phyloP scores from a whole-genome alignment of 805 yeast genomes.

The Yamadazyma laniorum region DNA sequence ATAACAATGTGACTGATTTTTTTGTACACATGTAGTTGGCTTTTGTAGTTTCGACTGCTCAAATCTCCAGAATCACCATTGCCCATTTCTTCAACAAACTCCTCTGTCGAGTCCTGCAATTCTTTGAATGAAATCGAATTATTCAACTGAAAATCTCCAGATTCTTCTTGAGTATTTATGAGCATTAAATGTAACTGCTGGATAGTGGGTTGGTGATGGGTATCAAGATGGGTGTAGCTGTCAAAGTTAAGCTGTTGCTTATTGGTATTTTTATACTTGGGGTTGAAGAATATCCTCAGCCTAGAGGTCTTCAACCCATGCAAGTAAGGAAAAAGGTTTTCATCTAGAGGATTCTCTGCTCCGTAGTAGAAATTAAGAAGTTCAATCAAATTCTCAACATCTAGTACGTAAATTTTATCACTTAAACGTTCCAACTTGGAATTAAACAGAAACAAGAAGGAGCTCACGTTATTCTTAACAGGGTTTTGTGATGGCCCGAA shows the following conservation, averaged over 20 bases:
- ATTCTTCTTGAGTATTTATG: constrained; percentile 12
- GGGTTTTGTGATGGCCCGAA: not conserved
- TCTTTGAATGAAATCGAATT: constrained; percentile 20
- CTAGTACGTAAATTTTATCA: constrained; percentile 5
- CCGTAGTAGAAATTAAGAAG: constrained; percentile 20
- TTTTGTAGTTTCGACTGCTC: constrained; percentile 30
- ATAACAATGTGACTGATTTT: constrained; percentile 31
- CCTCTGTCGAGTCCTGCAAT: constrained; percentile 10
- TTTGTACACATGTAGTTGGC: constrained; percentile 31
- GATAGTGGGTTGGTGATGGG: constrained; percentile 5
- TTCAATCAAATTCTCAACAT: constrained; percentile 13
- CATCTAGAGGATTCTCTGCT: constrained; percentile 8
- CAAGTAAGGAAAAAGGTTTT: constrained; percentile 31
- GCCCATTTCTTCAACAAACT: not conserved
- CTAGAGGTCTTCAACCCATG: constrained; percentile 28
- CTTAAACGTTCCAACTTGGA: constrained; percentile 5
- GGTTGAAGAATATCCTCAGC: constrained; percentile 29
- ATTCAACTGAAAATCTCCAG: constrained; percentile 10
- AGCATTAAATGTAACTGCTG: constrained; percentile 19
- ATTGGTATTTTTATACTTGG: constrained; percentile 12
- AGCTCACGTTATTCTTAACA: not conserved
- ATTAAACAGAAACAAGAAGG: constrained; percentile 3
- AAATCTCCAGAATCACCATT: constrained; percentile 10
- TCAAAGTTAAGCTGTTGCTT: constrained; percentile 10
- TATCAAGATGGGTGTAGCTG: constrained; percentile 7